Percentiles rank a stretch among this genome's conserved stretches.
Evolutionary conservation across 345 rosid genomes (phyloP).

Genomic region (Bruguiera sexangula): DNA sequence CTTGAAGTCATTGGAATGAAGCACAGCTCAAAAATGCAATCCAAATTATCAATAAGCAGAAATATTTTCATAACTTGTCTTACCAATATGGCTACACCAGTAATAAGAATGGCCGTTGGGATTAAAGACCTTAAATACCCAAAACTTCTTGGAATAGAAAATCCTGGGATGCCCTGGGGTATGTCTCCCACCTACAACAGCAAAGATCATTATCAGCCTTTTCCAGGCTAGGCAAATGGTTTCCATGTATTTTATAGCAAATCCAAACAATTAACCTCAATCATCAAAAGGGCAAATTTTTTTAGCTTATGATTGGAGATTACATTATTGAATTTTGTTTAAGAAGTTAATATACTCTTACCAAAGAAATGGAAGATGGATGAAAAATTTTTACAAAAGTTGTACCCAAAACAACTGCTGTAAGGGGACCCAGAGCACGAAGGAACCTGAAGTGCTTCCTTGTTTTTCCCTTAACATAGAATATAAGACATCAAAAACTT

Average conservation of each 20-base stretch:
- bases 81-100: constrained; percentile 99
- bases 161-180: constrained; percentile 92
- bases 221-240: not conserved
- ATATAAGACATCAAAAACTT: constrained; percentile 13
- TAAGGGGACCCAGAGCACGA: constrained; percentile 87
- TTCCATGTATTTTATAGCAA: not conserved
- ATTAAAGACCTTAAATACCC: constrained; percentile 63
- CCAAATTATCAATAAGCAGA: constrained; percentile 9
- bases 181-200: constrained; percentile 82
- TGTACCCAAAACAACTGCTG: constrained; percentile 85
- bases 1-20: constrained; percentile 4
- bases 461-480: constrained; percentile 71
- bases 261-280: not conserved
- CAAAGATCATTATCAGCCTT: constrained; percentile 21
- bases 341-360: constrained; percentile 32
- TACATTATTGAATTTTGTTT: not conserved
- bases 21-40: constrained; percentile 12
- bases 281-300: not conserved
- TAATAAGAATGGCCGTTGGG: constrained; percentile 89
- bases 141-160: constrained; percentile 75
- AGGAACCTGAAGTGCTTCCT: constrained; percentile 79
- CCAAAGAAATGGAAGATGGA: constrained; percentile 84
- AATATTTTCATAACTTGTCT: constrained; percentile 28
- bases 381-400: constrained; percentile 75
- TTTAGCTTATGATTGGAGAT: not conserved